Percentiles rank a stretch among this genome's conserved stretches.
Conservation (phyloP, 2,329 filamentous ascomycete species). For the Claviceps lovelessii region DNA sequence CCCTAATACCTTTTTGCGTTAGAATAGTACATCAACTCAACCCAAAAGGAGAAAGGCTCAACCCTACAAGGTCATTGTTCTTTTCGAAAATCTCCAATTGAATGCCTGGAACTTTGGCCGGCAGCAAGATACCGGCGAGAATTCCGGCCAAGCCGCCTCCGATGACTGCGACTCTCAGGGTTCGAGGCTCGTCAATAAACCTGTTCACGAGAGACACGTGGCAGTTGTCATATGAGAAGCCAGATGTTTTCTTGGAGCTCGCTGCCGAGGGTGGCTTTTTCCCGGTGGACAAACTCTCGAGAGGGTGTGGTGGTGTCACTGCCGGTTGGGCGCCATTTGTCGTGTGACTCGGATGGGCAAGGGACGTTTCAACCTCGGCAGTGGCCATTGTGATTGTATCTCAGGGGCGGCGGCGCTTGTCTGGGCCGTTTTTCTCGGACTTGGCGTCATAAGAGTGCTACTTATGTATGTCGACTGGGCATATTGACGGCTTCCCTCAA, state of each 20-base stretch:
- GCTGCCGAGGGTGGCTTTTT: neutral
- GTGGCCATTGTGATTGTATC: neutral
- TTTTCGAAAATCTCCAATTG: slow-evolving; percentile 54
- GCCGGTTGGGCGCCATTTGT: neutral
- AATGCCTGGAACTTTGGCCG: slow-evolving; percentile 53
- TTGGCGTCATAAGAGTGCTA: neutral
- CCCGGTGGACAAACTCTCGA: neutral
- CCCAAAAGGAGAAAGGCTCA: neutral
- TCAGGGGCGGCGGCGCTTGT: neutral
- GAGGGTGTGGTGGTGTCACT: neutral
- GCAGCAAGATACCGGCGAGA: slow-evolving; percentile 50
- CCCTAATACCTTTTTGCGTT: slow-evolving; percentile 19
- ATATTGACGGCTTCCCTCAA: neutral
- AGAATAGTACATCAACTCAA: neutral
- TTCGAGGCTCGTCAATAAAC: slow-evolving; percentile 21
- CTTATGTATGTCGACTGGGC: neutral
- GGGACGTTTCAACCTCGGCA: neutral
- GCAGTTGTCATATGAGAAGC: neutral
- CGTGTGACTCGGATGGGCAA: neutral
- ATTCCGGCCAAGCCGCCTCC: slow-evolving; percentile 23
- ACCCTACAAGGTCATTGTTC: slow-evolving; percentile 48
- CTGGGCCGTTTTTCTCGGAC: neutral
- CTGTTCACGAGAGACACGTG: slow-evolving; percentile 14
- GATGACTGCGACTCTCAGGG: slow-evolving; percentile 21
- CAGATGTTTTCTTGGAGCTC: neutral